Percentiles rank a stretch among this genome's conserved stretches.
Conservation (phyloP, 2,329 filamentous ascomycete species). For the Microsporum ferrugineum region DNA sequence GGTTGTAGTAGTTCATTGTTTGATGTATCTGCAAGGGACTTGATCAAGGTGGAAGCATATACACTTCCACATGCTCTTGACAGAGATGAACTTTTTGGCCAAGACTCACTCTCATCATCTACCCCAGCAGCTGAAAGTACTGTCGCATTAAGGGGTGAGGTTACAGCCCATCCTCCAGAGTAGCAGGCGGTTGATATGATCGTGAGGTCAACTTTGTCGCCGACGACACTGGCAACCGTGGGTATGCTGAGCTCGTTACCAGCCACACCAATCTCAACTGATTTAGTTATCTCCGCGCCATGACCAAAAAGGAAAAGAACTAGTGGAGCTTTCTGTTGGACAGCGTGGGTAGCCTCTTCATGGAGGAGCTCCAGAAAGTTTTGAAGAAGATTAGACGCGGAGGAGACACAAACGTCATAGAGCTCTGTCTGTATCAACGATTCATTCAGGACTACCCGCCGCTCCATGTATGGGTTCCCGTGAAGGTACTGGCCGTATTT, state of each 20-base stretch:
- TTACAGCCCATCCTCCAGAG: conserved; percentile 8
- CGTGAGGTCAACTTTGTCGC: conserved; percentile 2
- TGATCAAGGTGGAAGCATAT: conserved; percentile 7
- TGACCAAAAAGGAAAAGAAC: conserved; percentile 10
- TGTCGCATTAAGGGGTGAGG: conserved; percentile 7
- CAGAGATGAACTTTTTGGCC: conserved; percentile 5
- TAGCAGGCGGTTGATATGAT: conserved; percentile 9
- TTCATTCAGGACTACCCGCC: conserved; percentile 8
- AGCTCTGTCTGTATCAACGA: conserved; percentile 3
- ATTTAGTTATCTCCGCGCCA: conserved; percentile 4
- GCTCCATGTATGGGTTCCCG: conserved; percentile 2
- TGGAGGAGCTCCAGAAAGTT: conserved; percentile 7
- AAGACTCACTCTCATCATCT: background rate
- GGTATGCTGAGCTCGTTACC: background rate
- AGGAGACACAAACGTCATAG: background rate
- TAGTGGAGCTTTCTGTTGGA: conserved; percentile 4
- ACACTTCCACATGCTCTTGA: conserved; percentile 5
- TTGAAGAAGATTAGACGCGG: conserved; percentile 6
- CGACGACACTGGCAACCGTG: conserved; percentile 1
- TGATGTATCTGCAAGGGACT: conserved; percentile 1
- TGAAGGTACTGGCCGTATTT: conserved; percentile 10
- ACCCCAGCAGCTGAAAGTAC: conserved; percentile 4
- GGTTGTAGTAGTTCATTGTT: background rate
- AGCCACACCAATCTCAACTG: conserved; percentile 3
- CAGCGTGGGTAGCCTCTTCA: conserved; percentile 5